Conservation (phyloP, 257 asterid genomes). For the Fraxinus americana region DNA sequence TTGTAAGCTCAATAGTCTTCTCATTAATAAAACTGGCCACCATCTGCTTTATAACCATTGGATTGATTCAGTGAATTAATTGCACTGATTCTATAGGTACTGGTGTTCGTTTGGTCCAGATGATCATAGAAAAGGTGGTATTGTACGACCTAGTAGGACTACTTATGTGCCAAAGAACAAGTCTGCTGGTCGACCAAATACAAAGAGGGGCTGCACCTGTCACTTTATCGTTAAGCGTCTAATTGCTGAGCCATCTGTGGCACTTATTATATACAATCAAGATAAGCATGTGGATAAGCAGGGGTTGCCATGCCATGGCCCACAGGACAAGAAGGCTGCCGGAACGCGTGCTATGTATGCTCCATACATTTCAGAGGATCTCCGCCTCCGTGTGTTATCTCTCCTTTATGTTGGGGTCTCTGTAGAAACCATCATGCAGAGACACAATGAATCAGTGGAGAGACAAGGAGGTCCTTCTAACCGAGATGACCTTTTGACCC, state of each 20-base stretch:
- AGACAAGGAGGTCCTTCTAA: constrained; percentile 92
- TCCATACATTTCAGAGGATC: constrained; percentile 96
- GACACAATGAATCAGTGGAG: constrained; percentile 89
- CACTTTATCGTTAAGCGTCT: constrained; percentile 93
- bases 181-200: constrained; percentile 89
- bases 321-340: constrained; percentile 78
- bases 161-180: constrained; percentile 78
- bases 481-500: constrained; percentile 94
- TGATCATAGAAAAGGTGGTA: constrained; percentile 88
- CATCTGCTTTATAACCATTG: background rate
- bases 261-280: constrained; percentile 81
- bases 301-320: constrained; percentile 94
- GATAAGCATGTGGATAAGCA: constrained; percentile 85
- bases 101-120: constrained; percentile 99
- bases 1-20: constrained; percentile 47
- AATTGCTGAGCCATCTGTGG: constrained; percentile 87
- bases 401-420: constrained; percentile 94
- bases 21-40: constrained; percentile 17
- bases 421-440: constrained; percentile 97
- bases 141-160: constrained; percentile 86
- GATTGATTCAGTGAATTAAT: constrained; percentile 12
- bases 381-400: constrained; percentile 82
- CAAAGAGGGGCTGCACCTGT: constrained; percentile 97
- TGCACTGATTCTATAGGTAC: constrained; percentile 52
- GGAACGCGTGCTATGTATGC: constrained; percentile 99